A percentile compares a stretch with the other conserved stretches of the same genome.
Conservation (phyloP, 1,284 basidiomycete species). For the Pterulicium gracile region DNA sequence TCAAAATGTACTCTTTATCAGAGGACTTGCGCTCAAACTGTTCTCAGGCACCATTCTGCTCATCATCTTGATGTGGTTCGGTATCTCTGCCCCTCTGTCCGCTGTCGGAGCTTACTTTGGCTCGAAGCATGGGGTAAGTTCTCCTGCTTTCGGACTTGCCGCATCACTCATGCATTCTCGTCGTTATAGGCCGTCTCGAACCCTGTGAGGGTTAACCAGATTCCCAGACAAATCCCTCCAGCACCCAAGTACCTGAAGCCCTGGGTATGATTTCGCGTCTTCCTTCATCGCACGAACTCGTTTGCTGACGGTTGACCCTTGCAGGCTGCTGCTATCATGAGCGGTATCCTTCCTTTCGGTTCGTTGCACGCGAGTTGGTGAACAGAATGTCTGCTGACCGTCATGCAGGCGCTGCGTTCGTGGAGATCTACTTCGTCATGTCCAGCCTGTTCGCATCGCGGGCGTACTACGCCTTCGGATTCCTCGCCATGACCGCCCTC, state of each 20-base stretch:
- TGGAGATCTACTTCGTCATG: slow-evolving; percentile 92
- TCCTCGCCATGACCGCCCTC: slow-evolving; percentile 81
- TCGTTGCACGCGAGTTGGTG: slow-evolving; percentile 11
- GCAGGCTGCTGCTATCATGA: slow-evolving; percentile 69
- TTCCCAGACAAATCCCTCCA: slow-evolving; percentile 87
- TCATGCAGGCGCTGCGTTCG: slow-evolving; percentile 78
- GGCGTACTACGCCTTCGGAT: slow-evolving; percentile 94
- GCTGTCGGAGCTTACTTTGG: slow-evolving; percentile 71
- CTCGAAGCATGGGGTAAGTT: slow-evolving; percentile 73
- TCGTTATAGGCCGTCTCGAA: slow-evolving; percentile 49
- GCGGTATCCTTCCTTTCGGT: slow-evolving; percentile 91
- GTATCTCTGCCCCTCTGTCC: slow-evolving; percentile 83
- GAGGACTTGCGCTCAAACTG: slow-evolving; percentile 2
- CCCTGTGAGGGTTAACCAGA: slow-evolving; percentile 86
- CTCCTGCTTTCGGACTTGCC: slow-evolving; percentile 4
- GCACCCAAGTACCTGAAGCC: slow-evolving; percentile 74
- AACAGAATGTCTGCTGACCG: slow-evolving; percentile 6
- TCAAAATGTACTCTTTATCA: slow-evolving; percentile 6
- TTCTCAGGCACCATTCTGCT: slow-evolving; percentile 72
- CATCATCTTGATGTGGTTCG: slow-evolving; percentile 90
- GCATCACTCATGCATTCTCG: slow-evolving; percentile 6
- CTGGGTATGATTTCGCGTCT: slow-evolving; percentile 36
- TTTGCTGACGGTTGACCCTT: slow-evolving; percentile 8
- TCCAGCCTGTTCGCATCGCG: slow-evolving; percentile 90
- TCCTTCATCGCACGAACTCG: slow-evolving; percentile 2